Evolutionary conservation across 192 early-diverging fungal genomes (phyloP), one percentile per base, ranked within the genome.

Genomic region (Podila horticola): DNA sequence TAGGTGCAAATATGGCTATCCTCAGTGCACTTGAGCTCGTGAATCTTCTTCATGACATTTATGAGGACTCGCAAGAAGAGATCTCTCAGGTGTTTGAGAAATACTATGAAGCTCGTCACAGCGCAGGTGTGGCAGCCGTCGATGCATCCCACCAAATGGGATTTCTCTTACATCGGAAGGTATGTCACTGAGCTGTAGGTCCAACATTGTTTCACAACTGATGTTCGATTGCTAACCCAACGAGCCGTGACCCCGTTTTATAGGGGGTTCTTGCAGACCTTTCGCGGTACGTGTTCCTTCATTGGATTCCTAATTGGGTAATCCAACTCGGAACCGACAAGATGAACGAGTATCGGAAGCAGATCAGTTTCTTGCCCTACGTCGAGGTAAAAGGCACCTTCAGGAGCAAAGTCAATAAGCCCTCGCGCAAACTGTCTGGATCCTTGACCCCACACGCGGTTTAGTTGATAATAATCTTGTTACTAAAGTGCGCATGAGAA

Each of bases 1-100:
- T 12, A 41, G 38, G 74, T 6, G 74, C 68, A 4, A 71, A 69
- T 5, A 70, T 66, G 63, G 74, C 68, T 4, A 71, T 76, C 17
- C 62, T 61, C 4, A 20, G 34, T 22, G 74, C 74, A 29, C 22
- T 76, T 20, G 12, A 64, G 17, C 62, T 75, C 1, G 52, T 61
- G 20, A 75, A 75, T 30, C 48, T 75, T 1, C 66, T 75, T 11
- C 69, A 31, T 26, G 74, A 75, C 26, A 69, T 75, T 0, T 9
- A 58, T 2, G 57, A 50, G 15, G n/a, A 12, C 52, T 59, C 66
- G 13, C 62, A 75, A n/a, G 31, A 69, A 12, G 74, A 75, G 13
- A 65, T 75, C 33, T 45, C 67, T 5, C 55, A 49, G 0, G 58
- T 71, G 24, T 70, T 76, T 45, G 24, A 38, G 22, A 24, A 60